Evolutionary conservation across 768 basidiomycete species (phyloP).

Genomic region (Leccinellum luteum): DNA sequence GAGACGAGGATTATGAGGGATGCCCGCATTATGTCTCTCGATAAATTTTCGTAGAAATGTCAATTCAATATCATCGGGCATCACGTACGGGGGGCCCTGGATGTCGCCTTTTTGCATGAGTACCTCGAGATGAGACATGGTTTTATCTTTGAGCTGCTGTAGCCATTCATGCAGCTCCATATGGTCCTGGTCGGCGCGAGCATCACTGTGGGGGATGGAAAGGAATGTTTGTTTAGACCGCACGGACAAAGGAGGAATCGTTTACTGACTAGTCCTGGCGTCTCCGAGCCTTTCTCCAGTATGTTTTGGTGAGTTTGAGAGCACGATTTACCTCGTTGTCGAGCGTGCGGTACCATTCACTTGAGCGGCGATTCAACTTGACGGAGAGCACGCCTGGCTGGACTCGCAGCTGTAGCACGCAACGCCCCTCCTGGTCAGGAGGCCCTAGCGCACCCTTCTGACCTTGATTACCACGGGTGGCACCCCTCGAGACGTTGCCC

Average conservation of each 20-base stretch:
- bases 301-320: conserved; percentile 81
- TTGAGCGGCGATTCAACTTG: conserved; percentile 67
- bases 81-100: conserved; percentile 75
- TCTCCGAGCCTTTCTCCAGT: conserved; percentile 79
- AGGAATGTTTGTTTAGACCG: conserved; percentile 7
- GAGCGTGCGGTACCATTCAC: conserved; percentile 80
- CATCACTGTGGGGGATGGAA: conserved; percentile 39
- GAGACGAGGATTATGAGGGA: conserved; percentile 78
- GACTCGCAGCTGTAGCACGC: conserved; percentile 74
- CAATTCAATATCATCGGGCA: conserved; percentile 78
- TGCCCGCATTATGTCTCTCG: conserved; percentile 70
- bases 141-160: conserved; percentile 84
- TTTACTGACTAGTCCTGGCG: conserved; percentile 64
- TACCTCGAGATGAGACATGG: conserved; percentile 82
- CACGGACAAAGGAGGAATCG: background rate
- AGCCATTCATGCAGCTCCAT: conserved; percentile 90
- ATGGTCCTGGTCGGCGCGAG: conserved; percentile 82
- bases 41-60: conserved; percentile 79
- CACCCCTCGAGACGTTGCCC: conserved; percentile 81
- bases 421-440: conserved; percentile 73
- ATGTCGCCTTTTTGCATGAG: conserved; percentile 89
- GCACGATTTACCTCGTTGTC: conserved; percentile 78
- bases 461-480: conserved; percentile 82
- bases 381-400: conserved; percentile 82
- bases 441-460: conserved; percentile 76